Base-by-base conservation (phyloP, 352 stramenopile species). In the Phytophthora pluvialis region DNA sequence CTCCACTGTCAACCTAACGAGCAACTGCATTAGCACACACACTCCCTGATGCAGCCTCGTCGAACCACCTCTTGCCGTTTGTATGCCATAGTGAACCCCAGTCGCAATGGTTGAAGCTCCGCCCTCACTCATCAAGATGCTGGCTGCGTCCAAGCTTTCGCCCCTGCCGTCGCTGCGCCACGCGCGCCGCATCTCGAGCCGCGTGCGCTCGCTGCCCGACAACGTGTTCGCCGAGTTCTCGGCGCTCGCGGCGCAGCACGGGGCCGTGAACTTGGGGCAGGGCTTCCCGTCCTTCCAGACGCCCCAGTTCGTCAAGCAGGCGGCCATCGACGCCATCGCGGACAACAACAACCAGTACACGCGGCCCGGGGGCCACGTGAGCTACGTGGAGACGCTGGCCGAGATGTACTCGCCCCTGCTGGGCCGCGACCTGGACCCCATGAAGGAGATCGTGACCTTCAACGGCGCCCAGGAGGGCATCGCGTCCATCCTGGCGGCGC, bases 261-360 rank as follows among this genome's bases (percentile, higher is more conserved):
- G 81, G 11, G 83, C 92, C 5, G 89, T 98, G 42, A 99, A 99
- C 73, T 80, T 99, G 40, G 97, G 95, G 6, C 96, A 99, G 77
- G 97, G 97, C 50, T 99, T 99, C 81, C 97, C 97, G 18, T 94
- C 97, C 69, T 99, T 97, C 83, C 70, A 89, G 21, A 98, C 94
- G 11, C 95, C 88, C 4, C 81, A 83, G 15, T 98, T 98, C 57
- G 82, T 96, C 35, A 97, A 98, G 72, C 64, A 93, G 60, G 85
- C 90, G 16, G 83, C 92, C 3, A 84, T 96, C 32, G 81, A 93
- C 45, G 90, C 89, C 42, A 95, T 97, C 58, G 71, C 68, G 4
- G 70, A 38, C 38, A 78, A 93, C 54, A 66, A 92, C 62, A 97
- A 97, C 68, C 90, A 97, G 75, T 97, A 97, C 81, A 97, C 90